A percentile compares a stretch with the other conserved stretches of the same genome.
Conservation (phyloP, 108 stramenopile genomes). For the Skeletonema grethae region DNA sequence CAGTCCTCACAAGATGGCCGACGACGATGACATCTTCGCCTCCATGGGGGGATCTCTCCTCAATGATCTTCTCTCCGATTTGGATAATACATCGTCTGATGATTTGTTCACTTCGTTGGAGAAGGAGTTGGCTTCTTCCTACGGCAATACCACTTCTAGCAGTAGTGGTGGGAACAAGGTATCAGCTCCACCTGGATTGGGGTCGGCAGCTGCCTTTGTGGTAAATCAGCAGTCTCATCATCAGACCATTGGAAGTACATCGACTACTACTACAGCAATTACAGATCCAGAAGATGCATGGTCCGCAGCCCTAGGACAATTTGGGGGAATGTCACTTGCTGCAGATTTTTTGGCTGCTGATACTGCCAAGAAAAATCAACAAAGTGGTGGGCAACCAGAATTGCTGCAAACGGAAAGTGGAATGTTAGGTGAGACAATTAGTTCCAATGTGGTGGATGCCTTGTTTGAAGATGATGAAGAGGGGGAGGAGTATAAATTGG, state of each 20-base stretch:
- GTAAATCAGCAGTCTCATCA: constrained; percentile 34
- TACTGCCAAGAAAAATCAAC: constrained; percentile 62
- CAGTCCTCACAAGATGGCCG: too few species aligned
- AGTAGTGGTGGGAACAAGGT: background rate
- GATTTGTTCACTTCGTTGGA: constrained; percentile 58
- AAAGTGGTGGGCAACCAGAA: constrained; percentile 4
- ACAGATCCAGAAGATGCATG: constrained; percentile 62
- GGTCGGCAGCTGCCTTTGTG: constrained; percentile 71
- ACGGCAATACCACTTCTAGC: constrained; percentile 11
- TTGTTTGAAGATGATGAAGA: constrained; percentile 49
- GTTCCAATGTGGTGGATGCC: constrained; percentile 22
- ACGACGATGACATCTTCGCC: constrained; percentile 17
- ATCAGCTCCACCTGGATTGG: constrained; percentile 24
- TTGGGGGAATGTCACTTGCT: constrained; percentile 65
- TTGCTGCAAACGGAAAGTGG: constrained; percentile 2
- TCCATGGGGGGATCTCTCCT: constrained; percentile 75
- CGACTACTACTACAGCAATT: background rate
- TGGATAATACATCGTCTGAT: constrained; percentile 42
- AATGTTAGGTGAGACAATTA: background rate
- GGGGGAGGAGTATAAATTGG: constrained; percentile 42
- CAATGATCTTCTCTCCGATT: constrained; percentile 78
- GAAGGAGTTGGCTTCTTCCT: constrained; percentile 53
- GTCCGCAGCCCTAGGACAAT: constrained; percentile 72
- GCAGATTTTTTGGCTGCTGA: constrained; percentile 83
- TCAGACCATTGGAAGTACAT: constrained; percentile 1